phyloP scores from a whole-genome alignment of 1,284 basidiomycete genomes.

The Phellinidium pouzarii region DNA sequence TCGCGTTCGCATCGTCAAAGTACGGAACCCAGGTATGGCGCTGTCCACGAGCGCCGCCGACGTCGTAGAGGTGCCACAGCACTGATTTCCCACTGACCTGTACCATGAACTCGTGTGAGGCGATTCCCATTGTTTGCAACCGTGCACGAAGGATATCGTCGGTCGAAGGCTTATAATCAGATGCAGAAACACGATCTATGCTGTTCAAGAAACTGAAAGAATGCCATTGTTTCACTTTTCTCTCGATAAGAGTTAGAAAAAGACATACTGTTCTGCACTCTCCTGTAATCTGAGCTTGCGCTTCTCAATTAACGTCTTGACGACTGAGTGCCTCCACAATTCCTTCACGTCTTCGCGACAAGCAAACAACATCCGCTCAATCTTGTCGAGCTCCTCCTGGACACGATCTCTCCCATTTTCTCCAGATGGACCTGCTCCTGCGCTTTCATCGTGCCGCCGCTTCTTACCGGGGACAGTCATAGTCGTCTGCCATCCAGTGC shows the following conservation, averaged over 20 bases:
- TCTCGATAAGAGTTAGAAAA: neutral
- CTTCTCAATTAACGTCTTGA: constrained; percentile 57
- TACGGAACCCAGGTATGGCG: constrained; percentile 77
- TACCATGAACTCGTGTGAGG: constrained; percentile 69
- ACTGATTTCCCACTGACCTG: constrained; percentile 68
- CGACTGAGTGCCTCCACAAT: constrained; percentile 64
- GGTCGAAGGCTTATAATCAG: constrained; percentile 64
- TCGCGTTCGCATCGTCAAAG: constrained; percentile 80
- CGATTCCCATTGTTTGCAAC: constrained; percentile 78
- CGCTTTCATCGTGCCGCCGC: constrained; percentile 5
- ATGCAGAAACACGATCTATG: constrained; percentile 58
- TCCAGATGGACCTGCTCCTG: constrained; percentile 23
- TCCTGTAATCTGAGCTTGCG: constrained; percentile 72
- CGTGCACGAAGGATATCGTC: constrained; percentile 80
- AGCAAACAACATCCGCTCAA: constrained; percentile 48
- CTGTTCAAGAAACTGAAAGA: constrained; percentile 60
- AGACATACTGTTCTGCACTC: constrained; percentile 74
- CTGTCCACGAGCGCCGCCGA: constrained; percentile 78
- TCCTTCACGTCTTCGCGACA: constrained; percentile 56
- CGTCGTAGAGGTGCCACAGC: constrained; percentile 76
- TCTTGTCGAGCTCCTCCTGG: constrained; percentile 51
- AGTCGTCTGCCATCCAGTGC: constrained; percentile 62
- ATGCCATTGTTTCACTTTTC: constrained; percentile 2
- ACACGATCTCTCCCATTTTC: constrained; percentile 25
- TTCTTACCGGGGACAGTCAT: constrained; percentile 15